phyloP scores from a whole-genome alignment of 352 stramenopile species.

The Pythium phragmiticola region DNA sequence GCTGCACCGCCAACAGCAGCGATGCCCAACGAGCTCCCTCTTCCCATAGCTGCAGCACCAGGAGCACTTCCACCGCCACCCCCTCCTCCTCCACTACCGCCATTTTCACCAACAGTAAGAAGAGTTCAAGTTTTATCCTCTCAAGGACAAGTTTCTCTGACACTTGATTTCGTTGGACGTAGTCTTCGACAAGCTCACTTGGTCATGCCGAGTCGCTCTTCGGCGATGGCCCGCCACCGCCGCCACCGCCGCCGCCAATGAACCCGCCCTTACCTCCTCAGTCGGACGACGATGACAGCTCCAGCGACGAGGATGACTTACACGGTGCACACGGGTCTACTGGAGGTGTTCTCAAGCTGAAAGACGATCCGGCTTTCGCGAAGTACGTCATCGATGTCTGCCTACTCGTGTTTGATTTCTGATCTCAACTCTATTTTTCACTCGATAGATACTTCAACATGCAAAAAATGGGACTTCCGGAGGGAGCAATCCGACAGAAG shows the following conservation, averaged over 20 bases:
- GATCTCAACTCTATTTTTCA: conserved; percentile 1
- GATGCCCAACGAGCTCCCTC: conserved; percentile 12
- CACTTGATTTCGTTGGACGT: not conserved
- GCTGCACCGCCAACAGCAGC: conserved; percentile 28
- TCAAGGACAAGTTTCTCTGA: not conserved
- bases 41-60: conserved; percentile 17
- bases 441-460: conserved; percentile 76
- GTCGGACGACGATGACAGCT: conserved; percentile 49
- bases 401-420: not conserved
- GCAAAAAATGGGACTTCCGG: conserved; percentile 76
- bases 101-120: conserved; percentile 63
- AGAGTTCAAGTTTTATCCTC: not conserved
- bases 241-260: conserved; percentile 30
- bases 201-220: conserved; percentile 54
- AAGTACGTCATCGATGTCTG: conserved; percentile 38
- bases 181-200: conserved; percentile 44
- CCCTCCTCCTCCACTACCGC: conserved; percentile 34
- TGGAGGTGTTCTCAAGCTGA: conserved; percentile 63
- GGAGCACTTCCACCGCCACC: conserved; percentile 6
- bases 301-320: conserved; percentile 54
- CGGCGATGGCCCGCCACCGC: conserved; percentile 38
- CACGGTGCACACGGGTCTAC: conserved; percentile 13
- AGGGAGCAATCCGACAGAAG: conserved; percentile 80
- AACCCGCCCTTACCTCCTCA: conserved; percentile 37
- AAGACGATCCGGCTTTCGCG: conserved; percentile 74